These are phyloP conservation scores for Penicillium polonicum DNA, from an alignment of 2,329 filamentous ascomycete genomes.

Conservation along the genomic window DNA sequence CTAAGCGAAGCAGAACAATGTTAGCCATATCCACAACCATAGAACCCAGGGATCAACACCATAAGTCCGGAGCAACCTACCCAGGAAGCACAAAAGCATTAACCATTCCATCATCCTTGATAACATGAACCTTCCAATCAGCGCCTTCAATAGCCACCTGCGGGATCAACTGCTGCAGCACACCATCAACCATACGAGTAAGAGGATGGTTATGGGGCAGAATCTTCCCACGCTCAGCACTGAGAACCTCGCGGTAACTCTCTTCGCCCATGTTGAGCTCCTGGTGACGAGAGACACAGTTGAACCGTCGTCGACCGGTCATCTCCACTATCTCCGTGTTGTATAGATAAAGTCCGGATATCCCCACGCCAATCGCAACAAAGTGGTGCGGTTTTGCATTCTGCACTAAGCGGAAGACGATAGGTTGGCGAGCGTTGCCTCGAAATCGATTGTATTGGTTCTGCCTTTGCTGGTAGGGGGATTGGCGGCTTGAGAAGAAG, in stretches of 20 bases:
- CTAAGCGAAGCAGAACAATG: conserved; percentile 24
- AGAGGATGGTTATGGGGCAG: conserved; percentile 52
- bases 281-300: conserved; percentile 48
- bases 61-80: conserved; percentile 29
- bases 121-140: conserved; percentile 60
- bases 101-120: conserved; percentile 47
- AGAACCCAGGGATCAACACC: neutral
- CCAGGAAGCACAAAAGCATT: conserved; percentile 66
- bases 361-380: conserved; percentile 41
- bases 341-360: conserved; percentile 52
- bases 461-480: conserved; percentile 12
- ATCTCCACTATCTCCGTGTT: conserved; percentile 59
- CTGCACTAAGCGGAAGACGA: conserved; percentile 18
- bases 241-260: conserved; percentile 50
- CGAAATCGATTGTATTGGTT: conserved; percentile 24
- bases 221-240: conserved; percentile 48
- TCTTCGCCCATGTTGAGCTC: conserved; percentile 47
- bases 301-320: conserved; percentile 59
- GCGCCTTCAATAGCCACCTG: conserved; percentile 46
- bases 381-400: conserved; percentile 30
- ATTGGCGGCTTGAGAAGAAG: conserved; percentile 8
- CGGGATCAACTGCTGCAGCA: conserved; percentile 56
- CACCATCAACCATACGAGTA: conserved; percentile 50
- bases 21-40: conserved; percentile 1
- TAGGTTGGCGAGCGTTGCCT: conserved; percentile 8